These are phyloP conservation scores for Balansia obtecta DNA, from an alignment of 2,329 filamentous ascomycete species.

Conservation along the genomic window DNA sequence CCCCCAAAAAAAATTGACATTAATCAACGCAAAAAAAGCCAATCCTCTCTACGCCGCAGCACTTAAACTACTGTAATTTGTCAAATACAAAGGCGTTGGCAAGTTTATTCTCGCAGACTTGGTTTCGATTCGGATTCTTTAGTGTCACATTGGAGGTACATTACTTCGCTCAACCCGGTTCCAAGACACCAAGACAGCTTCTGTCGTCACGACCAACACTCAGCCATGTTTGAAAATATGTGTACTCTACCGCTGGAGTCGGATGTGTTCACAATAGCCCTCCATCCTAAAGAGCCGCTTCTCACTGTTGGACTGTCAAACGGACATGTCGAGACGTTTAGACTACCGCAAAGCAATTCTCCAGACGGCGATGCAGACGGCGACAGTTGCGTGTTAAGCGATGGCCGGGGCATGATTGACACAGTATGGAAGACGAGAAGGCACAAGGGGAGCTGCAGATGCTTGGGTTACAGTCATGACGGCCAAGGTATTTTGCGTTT, in stretches of 20 bases:
- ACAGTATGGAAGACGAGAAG: conserved; percentile 76
- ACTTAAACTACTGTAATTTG: too few relatives aligned
- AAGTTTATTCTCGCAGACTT: neutral
- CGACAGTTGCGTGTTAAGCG: conserved; percentile 36
- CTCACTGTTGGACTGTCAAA: conserved; percentile 75
- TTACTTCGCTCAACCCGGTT: too few relatives aligned
- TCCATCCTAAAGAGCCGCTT: conserved; percentile 75
- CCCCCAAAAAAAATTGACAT: too few relatives aligned
- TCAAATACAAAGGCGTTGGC: too few relatives aligned
- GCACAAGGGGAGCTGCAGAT: conserved; percentile 89
- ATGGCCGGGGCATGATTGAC: conserved; percentile 65
- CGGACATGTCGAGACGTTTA: conserved; percentile 77
- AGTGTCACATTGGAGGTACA: neutral
- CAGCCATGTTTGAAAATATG: conserved; percentile 73
- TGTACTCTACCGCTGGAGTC: conserved; percentile 77
- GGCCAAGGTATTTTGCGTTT: conserved; percentile 43
- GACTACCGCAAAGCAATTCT: conserved; percentile 45
- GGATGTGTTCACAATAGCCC: conserved; percentile 78
- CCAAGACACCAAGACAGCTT: neutral
- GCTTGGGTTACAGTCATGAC: conserved; percentile 66
- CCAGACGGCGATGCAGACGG: conserved; percentile 38
- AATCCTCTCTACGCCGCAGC: too few relatives aligned
- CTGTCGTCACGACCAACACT: neutral
- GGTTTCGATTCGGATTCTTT: neutral
- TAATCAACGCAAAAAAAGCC: too few relatives aligned